Evolutionary conservation across 1,284 basidiomycete species (phyloP), one percentile per base, ranked within the genome.

Genomic region (Athelia psychrophila): DNA sequence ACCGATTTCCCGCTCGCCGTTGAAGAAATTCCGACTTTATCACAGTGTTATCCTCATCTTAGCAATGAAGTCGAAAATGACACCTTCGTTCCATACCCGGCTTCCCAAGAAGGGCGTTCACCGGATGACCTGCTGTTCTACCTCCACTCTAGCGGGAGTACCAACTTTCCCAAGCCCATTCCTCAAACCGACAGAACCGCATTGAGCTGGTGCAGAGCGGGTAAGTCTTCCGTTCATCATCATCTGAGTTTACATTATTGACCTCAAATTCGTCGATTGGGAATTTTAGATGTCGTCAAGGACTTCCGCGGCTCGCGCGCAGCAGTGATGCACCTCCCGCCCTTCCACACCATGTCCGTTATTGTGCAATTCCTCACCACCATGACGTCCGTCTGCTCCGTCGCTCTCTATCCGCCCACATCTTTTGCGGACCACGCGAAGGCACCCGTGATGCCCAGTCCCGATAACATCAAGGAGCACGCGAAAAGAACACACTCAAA

Each of bases 401-500:
- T 62, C 2, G 56, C 63, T 23, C 62, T 59, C 3, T 60, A 58
- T 48, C 65, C 68, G 12, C 56, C 25, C 51, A 51, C 6, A 30
- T 12, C 8, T n/a, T 40, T 32, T 15, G 15, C 5, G 10, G 38
- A 44, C 33, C 36, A 22, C 8, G 15, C 16, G 15, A 30, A n/a
- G 8, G 54, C 57, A 8, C 66, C 67, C 2, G 57, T 61, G 1
- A 44, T 58, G 2, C 62, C 69, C 0, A 68, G 67, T 3, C 62
- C 70, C 1, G 62, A 66, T 3, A 69, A 65, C 49, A 63, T 68
- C 13, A 44, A 73, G 6, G 64, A 70, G 6, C 66, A 70, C 47
- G 57, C 61, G 0, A 54, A 54, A 16, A 55, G 61, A 8, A 65
- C 66, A 2, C 55, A 58, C 6, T 62, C 58, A 9, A 67, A 66